phyloP scores from a whole-genome alignment of 2,329 filamentous ascomycete genomes.

The Claviceps pazoutovae region DNA sequence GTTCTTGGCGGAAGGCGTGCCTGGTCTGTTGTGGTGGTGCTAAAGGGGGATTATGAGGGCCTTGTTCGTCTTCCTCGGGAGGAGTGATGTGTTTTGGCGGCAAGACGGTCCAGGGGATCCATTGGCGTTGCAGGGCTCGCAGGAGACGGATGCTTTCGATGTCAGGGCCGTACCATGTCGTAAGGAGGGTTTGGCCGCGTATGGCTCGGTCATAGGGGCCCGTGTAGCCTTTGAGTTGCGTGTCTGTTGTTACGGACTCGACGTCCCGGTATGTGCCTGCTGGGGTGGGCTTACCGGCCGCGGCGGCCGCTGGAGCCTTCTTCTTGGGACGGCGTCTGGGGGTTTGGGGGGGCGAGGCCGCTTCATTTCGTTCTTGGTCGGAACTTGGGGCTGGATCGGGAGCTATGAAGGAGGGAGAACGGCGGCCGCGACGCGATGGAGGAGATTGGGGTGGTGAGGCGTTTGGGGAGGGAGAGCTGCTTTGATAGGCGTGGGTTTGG shows the following conservation, averaged over 20 bases:
- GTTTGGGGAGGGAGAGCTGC: conserved; percentile 1
- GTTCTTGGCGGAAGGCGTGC: neutral
- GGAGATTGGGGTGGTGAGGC: neutral
- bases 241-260: conserved; percentile 20
- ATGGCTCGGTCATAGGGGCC: conserved; percentile 22
- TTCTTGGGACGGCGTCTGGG: neutral
- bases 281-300: neutral
- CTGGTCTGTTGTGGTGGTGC: neutral
- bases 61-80: conserved; percentile 9
- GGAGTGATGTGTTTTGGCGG: conserved; percentile 20
- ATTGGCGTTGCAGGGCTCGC: conserved; percentile 26
- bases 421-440: conserved; percentile 6
- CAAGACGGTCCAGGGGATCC: conserved; percentile 25
- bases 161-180: conserved; percentile 29
- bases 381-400: conserved; percentile 11
- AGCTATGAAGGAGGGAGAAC: conserved; percentile 6
- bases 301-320: neutral
- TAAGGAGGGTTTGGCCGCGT: conserved; percentile 20
- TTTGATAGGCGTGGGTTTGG: conserved; percentile 23
- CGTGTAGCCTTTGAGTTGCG: conserved; percentile 19
- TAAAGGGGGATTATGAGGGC: neutral
- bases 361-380: conserved; percentile 12
- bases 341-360: neutral
- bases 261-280: conserved; percentile 16
- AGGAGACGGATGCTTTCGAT: conserved; percentile 20